These are phyloP conservation scores for Malania oleifera DNA, from an alignment of 164 flowering plant genomes.

Conservation along the genomic window DNA sequence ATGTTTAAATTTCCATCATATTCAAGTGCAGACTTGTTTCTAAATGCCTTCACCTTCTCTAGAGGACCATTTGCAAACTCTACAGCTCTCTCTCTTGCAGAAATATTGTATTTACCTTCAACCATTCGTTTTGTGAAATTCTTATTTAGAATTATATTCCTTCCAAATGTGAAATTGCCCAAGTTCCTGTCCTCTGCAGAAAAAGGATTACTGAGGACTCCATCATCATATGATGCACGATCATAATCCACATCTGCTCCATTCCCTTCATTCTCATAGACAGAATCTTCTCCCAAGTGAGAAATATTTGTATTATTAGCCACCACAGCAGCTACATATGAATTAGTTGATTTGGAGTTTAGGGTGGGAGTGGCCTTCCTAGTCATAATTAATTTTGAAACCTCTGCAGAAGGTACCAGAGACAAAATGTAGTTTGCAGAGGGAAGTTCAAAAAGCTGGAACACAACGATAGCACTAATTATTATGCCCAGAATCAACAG, in stretches of 20 bases:
- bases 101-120: background rate
- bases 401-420: background rate
- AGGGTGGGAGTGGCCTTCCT: constrained; percentile 5
- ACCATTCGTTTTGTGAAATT: background rate
- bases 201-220: background rate
- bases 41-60: background rate
- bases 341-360: background rate
- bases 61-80: no score
- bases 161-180: background rate
- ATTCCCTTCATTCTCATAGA: constrained; percentile 1
- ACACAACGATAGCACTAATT: constrained; percentile 3
- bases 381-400: no score
- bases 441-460: constrained; percentile 16
- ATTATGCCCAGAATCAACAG: constrained; percentile 7
- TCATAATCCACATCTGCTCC: background rate
- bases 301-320: constrained; percentile 8
- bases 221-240: background rate
- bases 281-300: constrained; percentile 8
- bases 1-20: background rate
- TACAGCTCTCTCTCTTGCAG: background rate
- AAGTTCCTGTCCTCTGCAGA: background rate
- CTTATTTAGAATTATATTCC: background rate
- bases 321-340: background rate
- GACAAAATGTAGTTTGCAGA: constrained; percentile 6
- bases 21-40: background rate